Evolutionary conservation across 2,329 filamentous ascomycete species (phyloP).

Genomic region (Hortaea werneckii): DNA sequence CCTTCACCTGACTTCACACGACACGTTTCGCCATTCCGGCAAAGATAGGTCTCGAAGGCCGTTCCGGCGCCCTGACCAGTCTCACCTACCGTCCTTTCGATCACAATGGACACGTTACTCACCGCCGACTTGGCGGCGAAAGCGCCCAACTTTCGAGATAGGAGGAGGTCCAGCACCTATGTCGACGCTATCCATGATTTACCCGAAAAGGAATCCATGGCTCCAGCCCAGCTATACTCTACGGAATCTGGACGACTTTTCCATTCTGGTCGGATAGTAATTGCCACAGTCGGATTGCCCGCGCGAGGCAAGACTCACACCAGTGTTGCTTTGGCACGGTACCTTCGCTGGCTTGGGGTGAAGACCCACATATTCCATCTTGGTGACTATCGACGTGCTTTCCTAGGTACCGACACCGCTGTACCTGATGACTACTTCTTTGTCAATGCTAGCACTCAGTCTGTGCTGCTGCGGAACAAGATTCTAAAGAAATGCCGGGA

Average conservation of each 20-base stretch:
- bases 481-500: conserved; percentile 96
- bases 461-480: conserved; percentile 89
- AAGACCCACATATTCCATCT: conserved; percentile 97
- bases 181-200: conserved; percentile 96
- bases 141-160: conserved; percentile 68
- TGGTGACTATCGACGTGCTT: conserved; percentile 89
- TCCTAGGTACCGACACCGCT: conserved; percentile 69
- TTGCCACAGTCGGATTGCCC: conserved; percentile 90
- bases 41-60: too few relatives aligned
- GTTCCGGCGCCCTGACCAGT: too few relatives aligned
- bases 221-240: conserved; percentile 93
- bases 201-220: conserved; percentile 70
- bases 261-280: conserved; percentile 92
- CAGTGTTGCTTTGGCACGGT: conserved; percentile 87
- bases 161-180: conserved; percentile 86
- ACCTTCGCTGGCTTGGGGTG: conserved; percentile 92
- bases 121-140: conserved; percentile 88
- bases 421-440: conserved; percentile 98
- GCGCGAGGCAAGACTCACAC: conserved; percentile 97
- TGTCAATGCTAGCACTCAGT: conserved; percentile 82
- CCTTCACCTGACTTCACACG: too few relatives aligned
- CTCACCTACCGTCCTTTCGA: too few relatives aligned
- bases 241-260: conserved; percentile 96
- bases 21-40: too few relatives aligned
- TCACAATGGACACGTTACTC: conserved; percentile 52